Evolutionary conservation across 441 rosid genomes (phyloP), one percentile per base, ranked within the genome.

Genomic region (Populus hybrid): DNA sequence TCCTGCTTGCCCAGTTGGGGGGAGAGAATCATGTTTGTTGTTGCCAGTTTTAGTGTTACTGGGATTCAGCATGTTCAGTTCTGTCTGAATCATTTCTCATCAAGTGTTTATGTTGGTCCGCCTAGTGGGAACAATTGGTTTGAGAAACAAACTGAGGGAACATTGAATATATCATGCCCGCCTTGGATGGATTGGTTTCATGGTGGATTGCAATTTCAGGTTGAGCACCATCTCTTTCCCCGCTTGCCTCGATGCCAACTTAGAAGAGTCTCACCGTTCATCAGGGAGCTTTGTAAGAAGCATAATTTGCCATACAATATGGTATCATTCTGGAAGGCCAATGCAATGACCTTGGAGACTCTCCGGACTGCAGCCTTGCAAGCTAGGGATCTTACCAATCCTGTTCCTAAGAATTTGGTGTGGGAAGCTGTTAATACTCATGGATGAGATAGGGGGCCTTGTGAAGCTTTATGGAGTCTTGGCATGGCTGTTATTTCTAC

Each of bases 151-250:
- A 88, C 93, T 0, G 74, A 32, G 36, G 95, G 95, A 20, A 73
- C 95, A 4, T 88, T 90, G 14, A 36, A 90, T 66, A 90, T 91
- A 73, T 30, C 12, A 2, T 89, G 93, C 71, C 75, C 88, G 1
- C 78, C 92, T 4, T 87, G 89, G 89, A 87, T 91, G 95, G 95
- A 91, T 76, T 91, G 95, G 95, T 91, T 91, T 80, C 90, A 89
- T 75, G 95, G 95, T 24, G 95, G 95, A 26, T 76, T 91, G 67
- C 92, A 91, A 79, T 91, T 89, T 80, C 93, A 91, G 84, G 14
- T 88, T 50, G 92, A 87, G 84, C 95, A 91, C 81, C 95, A 91
- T 81, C 77, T 91, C 82, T 91, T 91, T 42, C 95, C 95, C 4
- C 84, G 90, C 7, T 73, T 91, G 85, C 95, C 95, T 63, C 75